These are phyloP conservation scores for Suhomyces anneliseae DNA, from an alignment of 1,139 yeast genomes.

Conservation along the genomic window DNA sequence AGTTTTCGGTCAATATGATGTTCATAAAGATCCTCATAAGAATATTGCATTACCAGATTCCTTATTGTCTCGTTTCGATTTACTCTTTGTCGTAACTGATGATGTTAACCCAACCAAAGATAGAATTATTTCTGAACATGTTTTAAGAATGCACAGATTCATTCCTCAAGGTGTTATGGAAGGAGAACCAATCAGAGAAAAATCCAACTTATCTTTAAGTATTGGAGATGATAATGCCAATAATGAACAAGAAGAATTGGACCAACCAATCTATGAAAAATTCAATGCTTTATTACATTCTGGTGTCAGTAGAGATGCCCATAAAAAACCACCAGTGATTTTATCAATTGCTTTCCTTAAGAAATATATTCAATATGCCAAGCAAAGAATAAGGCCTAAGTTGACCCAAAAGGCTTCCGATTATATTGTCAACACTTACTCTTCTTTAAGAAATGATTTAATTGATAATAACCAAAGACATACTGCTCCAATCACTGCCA, in stretches of 20 bases:
- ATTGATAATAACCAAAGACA: constrained; percentile 70
- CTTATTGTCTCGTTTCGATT: constrained; percentile 91
- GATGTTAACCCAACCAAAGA: constrained; percentile 86
- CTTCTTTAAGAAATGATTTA: constrained; percentile 81
- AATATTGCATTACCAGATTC: constrained; percentile 98
- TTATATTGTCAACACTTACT: constrained; percentile 75
- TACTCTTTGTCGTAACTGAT: constrained; percentile 92
- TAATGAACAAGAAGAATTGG: constrained; percentile 48
- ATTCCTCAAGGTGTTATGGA: constrained; percentile 86
- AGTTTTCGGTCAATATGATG: constrained; percentile 93
- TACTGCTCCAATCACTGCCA: constrained; percentile 95
- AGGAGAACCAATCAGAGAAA: constrained; percentile 93
- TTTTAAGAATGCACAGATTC: constrained; percentile 88
- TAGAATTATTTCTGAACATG: constrained; percentile 90
- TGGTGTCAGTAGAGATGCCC: constrained; percentile 52
- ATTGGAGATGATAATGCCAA: constrained; percentile 67
- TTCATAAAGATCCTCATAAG: constrained; percentile 94
- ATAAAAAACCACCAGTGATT: constrained; percentile 57
- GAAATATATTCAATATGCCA: constrained; percentile 92
- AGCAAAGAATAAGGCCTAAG: constrained; percentile 81
- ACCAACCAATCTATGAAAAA: constrained; percentile 72
- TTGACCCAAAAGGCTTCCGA: constrained; percentile 78
- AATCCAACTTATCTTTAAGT: constrained; percentile 64
- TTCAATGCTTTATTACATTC: constrained; percentile 82
- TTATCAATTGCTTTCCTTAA: constrained; percentile 83